These are phyloP conservation scores for Sarocladium strictum DNA, from an alignment of 2,329 filamentous ascomycete genomes.

Conservation along the genomic window DNA sequence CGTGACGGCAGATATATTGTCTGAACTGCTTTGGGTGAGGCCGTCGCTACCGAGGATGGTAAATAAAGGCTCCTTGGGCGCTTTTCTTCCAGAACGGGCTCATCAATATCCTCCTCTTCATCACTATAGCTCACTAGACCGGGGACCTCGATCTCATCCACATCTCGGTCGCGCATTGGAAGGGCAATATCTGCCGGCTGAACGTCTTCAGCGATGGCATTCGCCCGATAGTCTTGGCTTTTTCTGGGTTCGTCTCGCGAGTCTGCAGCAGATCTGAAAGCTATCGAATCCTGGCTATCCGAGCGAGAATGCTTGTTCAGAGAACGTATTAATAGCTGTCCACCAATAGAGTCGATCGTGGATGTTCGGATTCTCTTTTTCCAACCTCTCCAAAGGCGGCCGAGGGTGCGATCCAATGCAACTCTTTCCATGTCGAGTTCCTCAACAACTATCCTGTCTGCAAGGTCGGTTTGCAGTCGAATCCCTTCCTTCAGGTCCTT, in stretches of 20 bases:
- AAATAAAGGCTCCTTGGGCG: conserved; percentile 42
- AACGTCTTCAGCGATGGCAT: conserved; percentile 20
- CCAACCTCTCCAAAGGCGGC: conserved; percentile 90
- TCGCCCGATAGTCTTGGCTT: conserved; percentile 15
- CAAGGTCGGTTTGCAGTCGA: conserved; percentile 39
- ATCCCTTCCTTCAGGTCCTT: conserved; percentile 51
- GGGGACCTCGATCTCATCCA: conserved; percentile 76
- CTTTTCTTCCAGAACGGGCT: conserved; percentile 23
- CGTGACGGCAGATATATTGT: not conserved
- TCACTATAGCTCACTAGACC: conserved; percentile 59
- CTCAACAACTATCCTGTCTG: conserved; percentile 72
- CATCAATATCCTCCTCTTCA: conserved; percentile 44
- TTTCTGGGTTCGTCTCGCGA: conserved; percentile 9
- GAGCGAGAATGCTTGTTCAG: conserved; percentile 24
- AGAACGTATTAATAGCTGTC: conserved; percentile 1
- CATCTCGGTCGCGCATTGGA: conserved; percentile 59
- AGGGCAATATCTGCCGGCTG: conserved; percentile 52
- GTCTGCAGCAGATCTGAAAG: conserved; percentile 17
- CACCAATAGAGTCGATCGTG: conserved; percentile 35
- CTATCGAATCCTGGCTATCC: conserved; percentile 29
- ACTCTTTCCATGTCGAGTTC: conserved; percentile 91
- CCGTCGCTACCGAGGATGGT: conserved; percentile 24
- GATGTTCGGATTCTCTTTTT: conserved; percentile 73
- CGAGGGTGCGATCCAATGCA: conserved; percentile 81
- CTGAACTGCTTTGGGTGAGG: conserved; percentile 27